A percentile compares a stretch with the other conserved stretches of the same genome.
phyloP scores from a whole-genome alignment of 148 eudicot genomes.

The Persicaria tinctoria region DNA sequence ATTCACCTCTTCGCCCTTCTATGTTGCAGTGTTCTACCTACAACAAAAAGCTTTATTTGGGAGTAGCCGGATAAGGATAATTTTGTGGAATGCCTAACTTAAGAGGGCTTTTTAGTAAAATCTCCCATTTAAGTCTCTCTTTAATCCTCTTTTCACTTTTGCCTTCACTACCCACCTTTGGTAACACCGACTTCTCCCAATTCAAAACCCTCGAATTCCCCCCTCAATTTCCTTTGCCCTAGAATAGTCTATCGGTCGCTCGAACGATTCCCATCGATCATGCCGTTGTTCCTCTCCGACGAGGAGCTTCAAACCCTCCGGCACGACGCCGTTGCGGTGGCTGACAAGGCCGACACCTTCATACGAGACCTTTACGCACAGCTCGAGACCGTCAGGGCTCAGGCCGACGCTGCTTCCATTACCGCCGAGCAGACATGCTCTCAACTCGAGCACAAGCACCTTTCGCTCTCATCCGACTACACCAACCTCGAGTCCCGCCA shows the following conservation, averaged over 20 bases:
- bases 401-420: conserved; percentile 73
- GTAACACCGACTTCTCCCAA: not conserved
- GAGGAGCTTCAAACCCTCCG: conserved; percentile 55
- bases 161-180: too few relatives aligned
- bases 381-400: conserved; percentile 68
- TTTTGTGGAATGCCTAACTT: too few relatives aligned
- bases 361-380: conserved; percentile 44
- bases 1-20: too few relatives aligned
- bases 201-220: not conserved
- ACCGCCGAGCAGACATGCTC: conserved; percentile 96
- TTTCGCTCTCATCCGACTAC: conserved; percentile 64
- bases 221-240: not conserved
- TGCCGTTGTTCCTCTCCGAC: conserved; percentile 77
- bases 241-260: not conserved
- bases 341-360: conserved; percentile 73
- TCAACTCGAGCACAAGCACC: conserved; percentile 64
- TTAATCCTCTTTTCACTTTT: too few relatives aligned
- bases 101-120: too few relatives aligned
- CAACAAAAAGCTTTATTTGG: too few relatives aligned
- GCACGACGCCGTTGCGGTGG: conserved; percentile 46
- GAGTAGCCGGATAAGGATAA: too few relatives aligned
- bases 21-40: too few relatives aligned
- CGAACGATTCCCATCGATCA: conserved; percentile 9
- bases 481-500: conserved; percentile 40
- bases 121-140: too few relatives aligned